phyloP scores from a whole-genome alignment of 768 basidiomycete genomes.

The Kwoniella heveanensis region DNA sequence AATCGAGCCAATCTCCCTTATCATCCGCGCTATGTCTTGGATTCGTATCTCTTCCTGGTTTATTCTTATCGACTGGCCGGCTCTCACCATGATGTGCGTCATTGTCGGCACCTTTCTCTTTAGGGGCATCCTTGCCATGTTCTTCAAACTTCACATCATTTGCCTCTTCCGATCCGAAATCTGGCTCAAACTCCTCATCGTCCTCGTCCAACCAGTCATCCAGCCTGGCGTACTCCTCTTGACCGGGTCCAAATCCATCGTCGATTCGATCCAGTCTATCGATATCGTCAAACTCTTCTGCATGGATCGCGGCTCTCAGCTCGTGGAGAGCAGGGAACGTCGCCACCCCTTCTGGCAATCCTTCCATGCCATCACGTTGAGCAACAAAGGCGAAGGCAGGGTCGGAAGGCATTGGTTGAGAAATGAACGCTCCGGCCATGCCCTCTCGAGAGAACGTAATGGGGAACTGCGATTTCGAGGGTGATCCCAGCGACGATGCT shows the following conservation, averaged over 20 bases:
- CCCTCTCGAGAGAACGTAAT: slow-evolving; percentile 20
- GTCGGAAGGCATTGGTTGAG: background rate
- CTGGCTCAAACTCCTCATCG: slow-evolving; percentile 13
- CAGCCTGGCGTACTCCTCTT: slow-evolving; percentile 43
- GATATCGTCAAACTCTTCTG: slow-evolving; percentile 10
- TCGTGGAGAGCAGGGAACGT: slow-evolving; percentile 36
- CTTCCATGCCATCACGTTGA: background rate
- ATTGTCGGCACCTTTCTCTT: too few species aligned
- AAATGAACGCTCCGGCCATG: background rate
- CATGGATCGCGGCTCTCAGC: slow-evolving; percentile 20
- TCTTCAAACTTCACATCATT: background rate
- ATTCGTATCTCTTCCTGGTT: too few species aligned
- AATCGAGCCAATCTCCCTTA: slow-evolving; percentile 20
- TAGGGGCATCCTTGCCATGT: background rate
- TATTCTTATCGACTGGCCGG: too few species aligned
- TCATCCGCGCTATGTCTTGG: too few species aligned
- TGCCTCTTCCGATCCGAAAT: background rate
- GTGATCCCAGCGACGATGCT: background rate
- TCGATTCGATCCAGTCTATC: slow-evolving; percentile 14
- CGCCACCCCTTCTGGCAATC: background rate
- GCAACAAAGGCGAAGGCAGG: background rate
- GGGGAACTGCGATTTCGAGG: slow-evolving; percentile 23
- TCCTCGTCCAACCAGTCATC: slow-evolving; percentile 48
- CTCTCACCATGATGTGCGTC: too few species aligned
- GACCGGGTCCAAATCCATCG: slow-evolving; percentile 18